Conservation (phyloP, 495 filamentous ascomycete genomes). For the Penicillium cinerascens region DNA sequence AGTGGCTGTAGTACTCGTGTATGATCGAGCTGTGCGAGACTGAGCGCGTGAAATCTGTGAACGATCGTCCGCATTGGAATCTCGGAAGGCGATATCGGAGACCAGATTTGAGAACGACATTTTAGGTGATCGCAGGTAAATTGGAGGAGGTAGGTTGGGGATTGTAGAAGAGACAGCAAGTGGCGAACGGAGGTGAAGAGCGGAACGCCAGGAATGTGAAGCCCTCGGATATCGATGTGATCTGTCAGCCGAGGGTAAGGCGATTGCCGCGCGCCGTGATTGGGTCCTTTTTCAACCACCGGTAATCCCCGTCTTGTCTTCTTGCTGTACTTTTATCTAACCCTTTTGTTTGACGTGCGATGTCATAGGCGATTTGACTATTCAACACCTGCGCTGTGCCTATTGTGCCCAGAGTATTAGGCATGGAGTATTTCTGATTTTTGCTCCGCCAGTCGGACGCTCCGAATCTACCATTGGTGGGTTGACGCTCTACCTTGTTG, state of each 20-base stretch:
- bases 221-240: background rate
- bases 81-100: constrained; percentile 74
- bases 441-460: no score
- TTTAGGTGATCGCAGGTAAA: background rate
- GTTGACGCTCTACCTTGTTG: no score
- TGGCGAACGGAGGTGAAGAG: background rate
- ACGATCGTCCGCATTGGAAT: constrained; percentile 53
- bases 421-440: no score
- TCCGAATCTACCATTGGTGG: no score
- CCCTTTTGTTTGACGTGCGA: no score
- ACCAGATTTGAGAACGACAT: constrained; percentile 95
- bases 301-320: no score
- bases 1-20: constrained; percentile 85
- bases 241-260: constrained; percentile 14
- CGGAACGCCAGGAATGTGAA: background rate
- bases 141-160: background rate
- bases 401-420: no score
- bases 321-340: no score
- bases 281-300: constrained; percentile 2
- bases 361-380: no score
- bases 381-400: no score
- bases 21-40: constrained; percentile 68
- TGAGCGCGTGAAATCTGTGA: constrained; percentile 71
- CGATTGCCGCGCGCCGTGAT: constrained; percentile 15
- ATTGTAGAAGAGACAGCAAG: background rate